phyloP scores from a whole-genome alignment of 176 grass and related monocot genomes.

The Aegilops longissima region DNA sequence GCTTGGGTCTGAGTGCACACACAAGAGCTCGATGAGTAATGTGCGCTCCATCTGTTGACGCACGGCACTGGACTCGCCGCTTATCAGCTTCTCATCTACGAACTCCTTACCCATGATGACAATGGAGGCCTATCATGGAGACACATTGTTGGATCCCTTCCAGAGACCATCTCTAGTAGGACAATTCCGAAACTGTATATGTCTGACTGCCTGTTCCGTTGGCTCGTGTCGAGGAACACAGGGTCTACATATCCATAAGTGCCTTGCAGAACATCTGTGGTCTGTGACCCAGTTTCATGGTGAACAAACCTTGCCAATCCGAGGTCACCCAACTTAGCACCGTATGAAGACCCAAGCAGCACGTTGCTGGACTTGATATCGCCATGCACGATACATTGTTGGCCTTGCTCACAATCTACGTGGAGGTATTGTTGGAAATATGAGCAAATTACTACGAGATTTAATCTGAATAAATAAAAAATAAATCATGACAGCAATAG shows the following conservation, averaged over 20 bases:
- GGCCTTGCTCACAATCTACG: background rate
- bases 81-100: background rate
- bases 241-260: background rate
- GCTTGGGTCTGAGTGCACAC: background rate
- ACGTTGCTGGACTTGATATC: background rate
- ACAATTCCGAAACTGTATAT: background rate
- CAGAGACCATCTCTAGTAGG: background rate
- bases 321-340: background rate
- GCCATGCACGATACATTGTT: background rate
- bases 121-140: background rate
- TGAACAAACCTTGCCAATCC: background rate
- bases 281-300: background rate
- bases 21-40: background rate
- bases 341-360: background rate
- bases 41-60: too few species aligned
- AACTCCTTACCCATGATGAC: background rate
- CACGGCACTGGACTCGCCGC: too few species aligned
- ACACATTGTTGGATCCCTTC: background rate
- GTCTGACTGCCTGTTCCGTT: background rate
- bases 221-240: background rate
- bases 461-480: too few species aligned
- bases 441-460: too few species aligned
- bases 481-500: too few species aligned
- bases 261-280: background rate
- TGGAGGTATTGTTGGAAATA: slow-evolving; percentile 9